Conservation (phyloP, 208 protist genomes). For the Acanthamoeba royreba region DNA sequence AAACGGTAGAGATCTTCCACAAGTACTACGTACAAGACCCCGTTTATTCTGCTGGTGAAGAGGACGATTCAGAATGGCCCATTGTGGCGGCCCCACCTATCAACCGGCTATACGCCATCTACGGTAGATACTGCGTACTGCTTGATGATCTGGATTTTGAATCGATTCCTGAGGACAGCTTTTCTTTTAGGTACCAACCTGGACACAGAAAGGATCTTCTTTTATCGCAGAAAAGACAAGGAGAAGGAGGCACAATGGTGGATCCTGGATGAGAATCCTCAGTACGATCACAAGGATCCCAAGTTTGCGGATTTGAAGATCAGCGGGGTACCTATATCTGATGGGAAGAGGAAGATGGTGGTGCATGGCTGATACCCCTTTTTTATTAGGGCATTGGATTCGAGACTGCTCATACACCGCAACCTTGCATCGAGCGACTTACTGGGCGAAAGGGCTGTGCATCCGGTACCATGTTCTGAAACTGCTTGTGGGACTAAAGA, state of each 20-base stretch:
- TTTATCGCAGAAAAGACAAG: background rate
- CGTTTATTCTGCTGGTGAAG: background rate
- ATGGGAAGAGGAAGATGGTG: background rate
- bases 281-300: background rate
- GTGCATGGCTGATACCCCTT: background rate
- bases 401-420: background rate
- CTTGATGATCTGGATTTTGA: too few relatives aligned
- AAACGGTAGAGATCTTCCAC: background rate
- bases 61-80: background rate
- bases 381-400: background rate
- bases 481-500: background rate
- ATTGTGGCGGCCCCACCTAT: background rate
- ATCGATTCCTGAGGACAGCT: too few relatives aligned
- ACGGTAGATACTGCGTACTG: background rate
- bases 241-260: background rate
- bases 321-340: background rate
- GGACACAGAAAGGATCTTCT: background rate
- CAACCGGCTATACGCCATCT: background rate
- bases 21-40: background rate
- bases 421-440: background rate
- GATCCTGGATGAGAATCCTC: background rate
- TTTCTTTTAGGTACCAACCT: too few relatives aligned
- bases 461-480: background rate
- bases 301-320: background rate
- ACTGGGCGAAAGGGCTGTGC: background rate